Evolutionary conservation across 768 basidiomycete species (phyloP).

Genomic region (Psilocybe subaeruginosa): DNA sequence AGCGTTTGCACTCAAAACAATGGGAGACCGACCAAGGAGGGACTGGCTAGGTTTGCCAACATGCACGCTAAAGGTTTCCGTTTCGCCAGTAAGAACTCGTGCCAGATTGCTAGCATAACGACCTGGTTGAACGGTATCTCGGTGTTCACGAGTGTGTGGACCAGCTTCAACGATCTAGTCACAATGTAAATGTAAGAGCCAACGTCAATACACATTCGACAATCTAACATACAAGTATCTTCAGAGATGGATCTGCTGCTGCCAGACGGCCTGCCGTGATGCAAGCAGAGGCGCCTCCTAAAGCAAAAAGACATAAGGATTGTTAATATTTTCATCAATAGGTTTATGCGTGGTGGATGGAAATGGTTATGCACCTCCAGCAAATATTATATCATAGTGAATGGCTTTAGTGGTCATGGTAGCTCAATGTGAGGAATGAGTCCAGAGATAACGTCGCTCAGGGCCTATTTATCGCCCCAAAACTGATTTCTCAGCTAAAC

Average conservation of each 20-base stretch:
- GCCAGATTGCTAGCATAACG: slow-evolving; percentile 44
- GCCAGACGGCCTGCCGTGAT: slow-evolving; percentile 58
- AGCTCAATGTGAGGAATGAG: not conserved
- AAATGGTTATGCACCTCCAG: slow-evolving; percentile 45
- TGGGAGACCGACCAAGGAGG: slow-evolving; percentile 43
- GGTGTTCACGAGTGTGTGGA: slow-evolving; percentile 47
- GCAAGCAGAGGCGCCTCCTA: slow-evolving; percentile 59
- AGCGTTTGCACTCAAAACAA: slow-evolving; percentile 49
- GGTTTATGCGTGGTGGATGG: not conserved
- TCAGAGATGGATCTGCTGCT: slow-evolving; percentile 52
- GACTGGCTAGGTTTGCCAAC: slow-evolving; percentile 45
- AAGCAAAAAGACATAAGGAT: no score
- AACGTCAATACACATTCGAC: not conserved
- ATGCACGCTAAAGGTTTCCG: slow-evolving; percentile 46
- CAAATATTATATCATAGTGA: slow-evolving; percentile 53
- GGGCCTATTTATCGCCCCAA: no score
- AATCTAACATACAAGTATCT: slow-evolving; percentile 44
- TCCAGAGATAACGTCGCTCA: no score
- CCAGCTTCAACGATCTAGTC: slow-evolving; percentile 60
- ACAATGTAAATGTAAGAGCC: no score
- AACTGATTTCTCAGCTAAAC: no score
- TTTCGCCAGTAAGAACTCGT: slow-evolving; percentile 23
- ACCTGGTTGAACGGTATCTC: slow-evolving; percentile 54
- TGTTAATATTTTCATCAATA: not conserved
- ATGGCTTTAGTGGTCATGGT: not conserved